Evolutionary conservation across 2,329 filamentous ascomycete genomes (phyloP), one percentile per base, ranked within the genome.

Genomic region (Didymella segeticola): DNA sequence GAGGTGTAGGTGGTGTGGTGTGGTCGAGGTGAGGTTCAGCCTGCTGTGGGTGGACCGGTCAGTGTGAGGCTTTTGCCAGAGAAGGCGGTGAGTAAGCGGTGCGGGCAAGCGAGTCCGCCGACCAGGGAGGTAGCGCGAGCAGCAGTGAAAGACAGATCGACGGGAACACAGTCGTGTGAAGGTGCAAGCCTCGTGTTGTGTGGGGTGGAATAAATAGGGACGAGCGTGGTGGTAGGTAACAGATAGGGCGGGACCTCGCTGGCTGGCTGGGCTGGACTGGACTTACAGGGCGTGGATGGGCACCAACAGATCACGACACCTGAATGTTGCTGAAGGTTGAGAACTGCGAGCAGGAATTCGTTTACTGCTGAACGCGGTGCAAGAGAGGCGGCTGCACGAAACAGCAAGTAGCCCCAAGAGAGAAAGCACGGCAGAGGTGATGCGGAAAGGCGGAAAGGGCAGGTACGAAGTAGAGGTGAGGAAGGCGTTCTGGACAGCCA

Each of bases 51-150:
- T 43, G 62, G 58, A 66, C 71, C 72, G 73, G 73, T 76, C 73
- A 76, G 73, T 74, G 61, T 60, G 64, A 67, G 64, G 69, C 69
- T 68, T 75, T 74, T 71, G 68, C 72, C 71, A 72, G 23, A 69
- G 67, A 64, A 76, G 72, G 73, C 73, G 73, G 73, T 76, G 73
- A 70, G 72, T 71, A 72, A 74, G 73, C 70, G 63, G 70, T 67
- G 58, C 57, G 60, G 62, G 61, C 63, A 56, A 58, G 61, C 53
- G 63, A 54, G 63, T 34, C 46, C 36, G 62, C 39, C 42, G 59
- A 55, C 47, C 48, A 56, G 53, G 47, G 46, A 60, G 47, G 53
- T 45, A 53, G 58, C 53, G 51, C 51, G 47, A 51, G 43, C 39
- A 52, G 45, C 30, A 43, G 54, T 56, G 50, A 58, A 49, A 56